These are phyloP conservation scores for Acer yangbiense DNA, from an alignment of 345 rosid genomes.

Conservation along the genomic window DNA sequence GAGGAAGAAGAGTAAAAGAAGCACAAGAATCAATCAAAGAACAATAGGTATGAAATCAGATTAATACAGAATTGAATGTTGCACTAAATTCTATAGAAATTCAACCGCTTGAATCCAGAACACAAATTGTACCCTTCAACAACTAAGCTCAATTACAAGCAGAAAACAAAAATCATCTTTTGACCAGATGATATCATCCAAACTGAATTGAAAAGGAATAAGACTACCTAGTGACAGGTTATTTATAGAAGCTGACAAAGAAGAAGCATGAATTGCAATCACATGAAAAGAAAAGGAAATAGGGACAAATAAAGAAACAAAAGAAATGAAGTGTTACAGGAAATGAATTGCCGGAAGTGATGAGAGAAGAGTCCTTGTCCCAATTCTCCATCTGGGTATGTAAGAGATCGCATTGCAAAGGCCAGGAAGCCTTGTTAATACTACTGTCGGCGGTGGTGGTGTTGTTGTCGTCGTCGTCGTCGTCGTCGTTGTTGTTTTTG, in stretches of 20 bases:
- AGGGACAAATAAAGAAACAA: neutral
- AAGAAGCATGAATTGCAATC: neutral
- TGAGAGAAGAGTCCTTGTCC: conserved; percentile 34
- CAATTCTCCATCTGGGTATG: conserved; percentile 48
- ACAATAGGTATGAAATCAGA: neutral
- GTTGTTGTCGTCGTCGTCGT: conserved; percentile 22
- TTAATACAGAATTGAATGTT: neutral
- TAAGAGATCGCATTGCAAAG: conserved; percentile 43
- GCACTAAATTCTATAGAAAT: too few relatives aligned
- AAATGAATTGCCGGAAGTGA: conserved; percentile 36
- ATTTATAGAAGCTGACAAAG: neutral
- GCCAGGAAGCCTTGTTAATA: conserved; percentile 32
- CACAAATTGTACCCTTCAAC: neutral
- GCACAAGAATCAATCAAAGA: neutral
- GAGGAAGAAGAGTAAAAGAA: neutral
- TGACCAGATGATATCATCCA: neutral
- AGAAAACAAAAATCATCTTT: neutral
- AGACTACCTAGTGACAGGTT: neutral
- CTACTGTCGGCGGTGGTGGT: conserved; percentile 24
- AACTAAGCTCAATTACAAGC: neutral
- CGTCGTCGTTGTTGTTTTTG: too few relatives aligned
- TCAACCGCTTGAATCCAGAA: too few relatives aligned
- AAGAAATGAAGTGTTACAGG: conserved; percentile 38
- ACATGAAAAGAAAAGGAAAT: neutral
- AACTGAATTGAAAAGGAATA: neutral